These are phyloP conservation scores for Exutisphaerella laricina DNA, from an alignment of 2,329 filamentous ascomycete species.

Conservation along the genomic window DNA sequence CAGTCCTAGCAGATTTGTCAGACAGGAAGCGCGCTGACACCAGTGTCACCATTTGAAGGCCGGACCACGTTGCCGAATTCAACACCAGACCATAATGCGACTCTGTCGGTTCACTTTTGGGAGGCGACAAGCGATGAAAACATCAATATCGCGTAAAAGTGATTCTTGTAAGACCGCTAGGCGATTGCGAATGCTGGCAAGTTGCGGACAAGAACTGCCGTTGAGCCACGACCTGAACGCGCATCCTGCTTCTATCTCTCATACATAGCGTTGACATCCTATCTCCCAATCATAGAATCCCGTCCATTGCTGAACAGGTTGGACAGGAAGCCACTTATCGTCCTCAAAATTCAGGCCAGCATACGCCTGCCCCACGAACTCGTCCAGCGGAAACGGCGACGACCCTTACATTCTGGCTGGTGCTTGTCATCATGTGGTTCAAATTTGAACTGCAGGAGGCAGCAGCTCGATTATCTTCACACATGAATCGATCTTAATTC, in stretches of 20 bases:
- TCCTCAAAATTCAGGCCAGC: conserved; percentile 39
- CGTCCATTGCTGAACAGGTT: conserved; percentile 40
- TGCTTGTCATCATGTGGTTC: conserved; percentile 52
- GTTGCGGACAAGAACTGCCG: too few species aligned
- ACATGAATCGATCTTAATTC: conserved; percentile 39
- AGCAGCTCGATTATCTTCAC: conserved; percentile 53
- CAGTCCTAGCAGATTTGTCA: too few species aligned
- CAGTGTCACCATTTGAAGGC: background rate
- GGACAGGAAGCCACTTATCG: conserved; percentile 50
- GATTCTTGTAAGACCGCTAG: too few species aligned
- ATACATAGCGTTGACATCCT: too few species aligned
- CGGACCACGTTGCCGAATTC: too few species aligned
- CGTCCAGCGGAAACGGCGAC: conserved; percentile 47
- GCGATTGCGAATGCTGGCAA: too few species aligned
- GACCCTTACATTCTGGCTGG: conserved; percentile 44
- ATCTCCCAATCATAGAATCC: conserved; percentile 37
- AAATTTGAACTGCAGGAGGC: conserved; percentile 53
- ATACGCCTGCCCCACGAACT: conserved; percentile 50
- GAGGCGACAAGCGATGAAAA: background rate
- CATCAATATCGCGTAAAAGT: too few species aligned
- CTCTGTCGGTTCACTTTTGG: background rate
- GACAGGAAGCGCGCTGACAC: background rate
- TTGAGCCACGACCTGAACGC: too few species aligned
- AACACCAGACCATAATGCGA: background rate
- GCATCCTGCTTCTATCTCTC: too few species aligned